Percentiles rank a stretch among this genome's conserved stretches.
Conservation (phyloP, 2,329 filamentous ascomycete genomes). For the Drechslerella dactyloides region DNA sequence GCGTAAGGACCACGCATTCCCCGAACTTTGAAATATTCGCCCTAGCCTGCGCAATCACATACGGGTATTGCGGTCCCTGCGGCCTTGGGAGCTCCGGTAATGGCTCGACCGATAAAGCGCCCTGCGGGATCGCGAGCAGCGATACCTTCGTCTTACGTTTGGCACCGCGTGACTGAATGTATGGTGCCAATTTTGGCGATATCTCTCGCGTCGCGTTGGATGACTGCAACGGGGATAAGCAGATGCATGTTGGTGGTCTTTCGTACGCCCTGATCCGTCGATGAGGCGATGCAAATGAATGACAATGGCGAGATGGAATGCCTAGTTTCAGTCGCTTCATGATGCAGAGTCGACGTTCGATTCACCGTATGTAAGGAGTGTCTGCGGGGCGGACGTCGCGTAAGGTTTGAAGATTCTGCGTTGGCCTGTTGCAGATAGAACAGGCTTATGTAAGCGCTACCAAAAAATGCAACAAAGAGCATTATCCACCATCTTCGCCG, state of each 20-base stretch:
- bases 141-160: conserved; percentile 40
- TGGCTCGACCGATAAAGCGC: conserved; percentile 27
- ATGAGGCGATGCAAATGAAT: neutral
- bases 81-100: conserved; percentile 51
- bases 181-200: neutral
- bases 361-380: conserved; percentile 1
- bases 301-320: conserved; percentile 3
- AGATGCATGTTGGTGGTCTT: conserved; percentile 24
- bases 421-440: conserved; percentile 11
- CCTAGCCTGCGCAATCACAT: conserved; percentile 83
- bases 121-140: conserved; percentile 24
- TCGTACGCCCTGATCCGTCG: neutral
- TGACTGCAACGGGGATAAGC: conserved; percentile 55
- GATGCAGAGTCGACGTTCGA: neutral
- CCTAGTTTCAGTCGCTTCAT: conserved; percentile 15
- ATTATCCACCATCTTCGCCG: no score
- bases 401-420: conserved; percentile 10
- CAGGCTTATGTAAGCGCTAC: neutral
- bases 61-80: conserved; percentile 70
- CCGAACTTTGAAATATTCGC: conserved; percentile 89
- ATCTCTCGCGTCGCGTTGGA: neutral
- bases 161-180: neutral
- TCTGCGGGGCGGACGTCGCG: conserved; percentile 1
- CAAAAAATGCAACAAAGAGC: no score
- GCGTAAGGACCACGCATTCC: conserved; percentile 87